phyloP scores from a whole-genome alignment of 257 asterid genomes.

The Penstemon davidsonii region DNA sequence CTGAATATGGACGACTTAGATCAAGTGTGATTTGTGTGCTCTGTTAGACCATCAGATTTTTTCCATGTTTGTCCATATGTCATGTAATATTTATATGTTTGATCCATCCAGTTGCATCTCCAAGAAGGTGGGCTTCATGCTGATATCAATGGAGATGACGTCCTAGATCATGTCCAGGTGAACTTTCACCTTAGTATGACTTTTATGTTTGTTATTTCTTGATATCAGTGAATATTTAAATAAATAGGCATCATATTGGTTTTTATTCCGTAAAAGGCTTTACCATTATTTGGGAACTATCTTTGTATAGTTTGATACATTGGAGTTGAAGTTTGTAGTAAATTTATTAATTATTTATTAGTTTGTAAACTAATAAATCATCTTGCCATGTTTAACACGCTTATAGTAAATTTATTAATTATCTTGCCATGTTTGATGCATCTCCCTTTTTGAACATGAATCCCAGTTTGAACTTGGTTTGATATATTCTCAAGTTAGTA shows the following conservation, averaged over 20 bases:
- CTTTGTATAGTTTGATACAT: not conserved
- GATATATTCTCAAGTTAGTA: not conserved
- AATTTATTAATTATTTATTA: too few relatives aligned
- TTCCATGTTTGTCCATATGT: constrained; percentile 21
- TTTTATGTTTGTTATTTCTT: not conserved
- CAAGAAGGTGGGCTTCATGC: constrained; percentile 99
- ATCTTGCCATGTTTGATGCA: too few relatives aligned
- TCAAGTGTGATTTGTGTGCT: constrained; percentile 9
- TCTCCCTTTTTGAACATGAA: not conserved
- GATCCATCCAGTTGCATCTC: constrained; percentile 81
- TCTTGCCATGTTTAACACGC: not conserved
- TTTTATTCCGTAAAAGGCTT: not conserved
- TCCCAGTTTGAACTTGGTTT: not conserved
- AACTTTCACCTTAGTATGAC: constrained; percentile 9
- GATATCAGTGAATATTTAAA: not conserved
- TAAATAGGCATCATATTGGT: not conserved
- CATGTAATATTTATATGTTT: constrained; percentile 27
- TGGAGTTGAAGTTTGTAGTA: not conserved
- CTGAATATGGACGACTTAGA: constrained; percentile 9
- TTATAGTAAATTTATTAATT: too few relatives aligned
- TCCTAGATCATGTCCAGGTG: constrained; percentile 99
- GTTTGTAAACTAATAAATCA: not conserved
- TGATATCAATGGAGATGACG: constrained; percentile 97
- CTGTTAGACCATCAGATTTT: not conserved
- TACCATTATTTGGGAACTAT: not conserved